Evolutionary conservation across 1,139 yeast species (phyloP), one percentile per base, ranked within the genome.

Genomic region (Hyphopichia wangnamkhiaoensis): DNA sequence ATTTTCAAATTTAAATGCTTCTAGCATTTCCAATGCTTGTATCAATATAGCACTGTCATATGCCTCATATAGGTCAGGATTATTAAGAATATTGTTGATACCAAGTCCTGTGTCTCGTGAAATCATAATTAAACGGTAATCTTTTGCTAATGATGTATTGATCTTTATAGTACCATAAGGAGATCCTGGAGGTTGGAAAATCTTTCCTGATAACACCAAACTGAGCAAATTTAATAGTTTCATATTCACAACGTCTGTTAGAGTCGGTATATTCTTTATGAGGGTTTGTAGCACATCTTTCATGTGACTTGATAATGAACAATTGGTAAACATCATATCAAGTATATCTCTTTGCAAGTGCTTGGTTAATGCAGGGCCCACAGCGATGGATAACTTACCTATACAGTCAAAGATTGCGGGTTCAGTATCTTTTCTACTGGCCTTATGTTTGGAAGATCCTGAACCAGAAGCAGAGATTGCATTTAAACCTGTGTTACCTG

Each of bases 281-380:
- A 93, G 71, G 1, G 81, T 79, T 42, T 78, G 77, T 27, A 91
- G 59, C 10, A 94, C 88, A 42, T 81, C 80, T 54, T 88, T 82
- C 80, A 91, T 80, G 46, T 86, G 83, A 44, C 79, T 84, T 16
- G 93, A 85, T 37, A 93, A 72, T 0, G 96, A 88, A 47, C 96
- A 89, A 39, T 85, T 71, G 35, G 71, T 78, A 52, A 93, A 76
- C 65, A 91, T 77, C 69, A 86, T 74, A 48, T 85, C 94, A 42
- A 93, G 66, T 18, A 91, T 77, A 52, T 89, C 95, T 46, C 84
- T 75, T 48, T 90, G 93, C 45, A 93, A 68, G 56, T 89, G 93
- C 56, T 91, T 91, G 0, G 97, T 86, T 39, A 93, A 70, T 1
- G 96, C 95, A n/a, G 96, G 95, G 0, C 97, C 98, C 10, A 91